Evolutionary conservation across 75 land plant species (phyloP), one percentile per base, ranked within the genome.

Genomic region (Azolla pinnata): DNA sequence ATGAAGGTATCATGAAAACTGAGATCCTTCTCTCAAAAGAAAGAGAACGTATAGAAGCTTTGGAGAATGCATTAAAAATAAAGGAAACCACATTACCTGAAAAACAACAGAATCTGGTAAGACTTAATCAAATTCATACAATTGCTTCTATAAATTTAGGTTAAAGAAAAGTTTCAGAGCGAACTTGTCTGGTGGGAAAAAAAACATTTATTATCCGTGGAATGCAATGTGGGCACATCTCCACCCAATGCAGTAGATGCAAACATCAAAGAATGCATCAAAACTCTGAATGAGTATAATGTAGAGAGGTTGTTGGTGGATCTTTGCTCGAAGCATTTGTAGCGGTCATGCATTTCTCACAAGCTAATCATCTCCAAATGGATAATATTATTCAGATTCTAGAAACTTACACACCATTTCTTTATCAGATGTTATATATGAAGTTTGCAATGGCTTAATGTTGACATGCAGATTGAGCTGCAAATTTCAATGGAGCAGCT

Each of bases 391-490:
- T 14, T 38, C 42, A 38, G 14, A 7, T 7, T 38, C 10, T 7
- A 38, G 7, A 38, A 38, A 38, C 7, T 38, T 38, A 14, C 7
- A 14, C 7, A 38, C 42, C 42, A 7, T 38, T 46, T 46, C 23
- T 14, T 46, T 18, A 2, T 46, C n/a, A n/a, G n/a, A n/a, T n/a
- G n/a, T n/a, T n/a, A n/a, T n/a, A n/a, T n/a, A n/a, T n/a, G n/a
- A n/a, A n/a, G n/a, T n/a, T n/a, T n/a, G n/a, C n/a, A n/a, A n/a
- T n/a, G n/a, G n/a, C n/a, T n/a, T n/a, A n/a, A n/a, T n/a, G n/a
- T n/a, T n/a, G n/a, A n/a, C n/a, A 35, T 57, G 50, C 69, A 91
- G 95, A 82, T 64, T 69, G 83, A 79, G 42, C 45, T 76, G 27
- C 67, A 78, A 67, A 75, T 50, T 57, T 44, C 66, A 1, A 65